Conservation (phyloP, 306 rosid genomes). For the Calophaca sinica region DNA sequence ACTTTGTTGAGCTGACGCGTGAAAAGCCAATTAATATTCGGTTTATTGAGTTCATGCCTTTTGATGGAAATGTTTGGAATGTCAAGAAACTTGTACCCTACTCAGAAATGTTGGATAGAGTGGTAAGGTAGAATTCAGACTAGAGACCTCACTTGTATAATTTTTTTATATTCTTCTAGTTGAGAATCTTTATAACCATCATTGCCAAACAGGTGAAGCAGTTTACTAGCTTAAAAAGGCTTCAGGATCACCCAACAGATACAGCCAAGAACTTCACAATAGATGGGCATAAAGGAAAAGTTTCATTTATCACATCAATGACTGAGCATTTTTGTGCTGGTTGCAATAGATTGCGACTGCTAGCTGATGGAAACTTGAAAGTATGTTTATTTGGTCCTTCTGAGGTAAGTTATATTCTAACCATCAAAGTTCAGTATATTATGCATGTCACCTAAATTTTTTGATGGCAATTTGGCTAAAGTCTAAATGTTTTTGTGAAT, state of each 20-base stretch:
- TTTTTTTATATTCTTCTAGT: conserved; percentile 41
- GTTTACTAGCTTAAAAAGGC: conserved; percentile 63
- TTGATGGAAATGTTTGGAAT: conserved; percentile 99
- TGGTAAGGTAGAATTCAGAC: conserved; percentile 87
- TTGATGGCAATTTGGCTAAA: neutral
- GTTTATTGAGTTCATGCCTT: conserved; percentile 99
- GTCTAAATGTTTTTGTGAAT: conserved; percentile 29
- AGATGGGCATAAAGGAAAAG: conserved; percentile 78
- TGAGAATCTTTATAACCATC: conserved; percentile 29
- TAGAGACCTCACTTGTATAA: conserved; percentile 38
- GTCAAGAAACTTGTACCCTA: conserved; percentile 94
- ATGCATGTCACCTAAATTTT: conserved; percentile 37
- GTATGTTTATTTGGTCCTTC: conserved; percentile 97
- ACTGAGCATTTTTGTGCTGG: conserved; percentile 98
- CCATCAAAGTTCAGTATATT: conserved; percentile 30
- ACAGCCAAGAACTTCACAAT: conserved; percentile 89
- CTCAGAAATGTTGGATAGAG: conserved; percentile 86
- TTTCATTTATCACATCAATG: conserved; percentile 95
- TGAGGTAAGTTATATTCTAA: conserved; percentile 65
- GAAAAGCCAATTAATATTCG: conserved; percentile 82
- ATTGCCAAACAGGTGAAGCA: conserved; percentile 60
- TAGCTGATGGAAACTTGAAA: conserved; percentile 96
- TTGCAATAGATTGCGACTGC: conserved; percentile 90
- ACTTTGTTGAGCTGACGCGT: conserved; percentile 85
- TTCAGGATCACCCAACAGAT: conserved; percentile 84